phyloP scores from a whole-genome alignment of 179 eudicot species.

The Dionaea muscipula region DNA sequence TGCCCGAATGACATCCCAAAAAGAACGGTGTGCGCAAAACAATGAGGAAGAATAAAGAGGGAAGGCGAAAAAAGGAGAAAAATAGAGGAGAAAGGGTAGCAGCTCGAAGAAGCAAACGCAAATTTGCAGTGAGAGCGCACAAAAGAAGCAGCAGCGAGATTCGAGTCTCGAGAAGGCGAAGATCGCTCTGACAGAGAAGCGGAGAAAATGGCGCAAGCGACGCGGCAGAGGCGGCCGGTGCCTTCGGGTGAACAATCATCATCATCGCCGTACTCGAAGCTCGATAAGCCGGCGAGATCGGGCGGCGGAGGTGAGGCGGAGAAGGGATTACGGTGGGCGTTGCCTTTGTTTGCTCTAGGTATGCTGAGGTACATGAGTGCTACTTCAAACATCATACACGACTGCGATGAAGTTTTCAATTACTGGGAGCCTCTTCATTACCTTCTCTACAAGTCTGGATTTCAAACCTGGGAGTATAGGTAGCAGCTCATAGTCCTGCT shows the following conservation, averaged over 20 bases:
- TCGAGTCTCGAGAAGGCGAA: too few relatives aligned
- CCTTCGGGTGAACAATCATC: constrained; percentile 31
- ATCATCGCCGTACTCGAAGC: constrained; percentile 41
- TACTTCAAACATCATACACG: constrained; percentile 82
- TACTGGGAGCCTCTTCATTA: constrained; percentile 98
- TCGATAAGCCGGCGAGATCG: constrained; percentile 36
- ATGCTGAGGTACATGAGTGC: constrained; percentile 81
- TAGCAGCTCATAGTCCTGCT: constrained; percentile 6
- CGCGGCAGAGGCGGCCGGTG: constrained; percentile 43
- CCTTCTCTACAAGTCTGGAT: constrained; percentile 69
- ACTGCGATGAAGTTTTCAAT: constrained; percentile 95
- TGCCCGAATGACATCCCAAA: too few relatives aligned
- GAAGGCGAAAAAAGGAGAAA: too few relatives aligned
- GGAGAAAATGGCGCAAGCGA: constrained; percentile 33
- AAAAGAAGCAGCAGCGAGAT: too few relatives aligned
- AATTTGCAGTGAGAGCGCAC: too few relatives aligned
- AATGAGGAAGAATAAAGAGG: too few relatives aligned
- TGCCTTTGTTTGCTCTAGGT: constrained; percentile 56
- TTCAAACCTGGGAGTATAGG: constrained; percentile 99
- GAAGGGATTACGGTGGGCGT: constrained; percentile 43
- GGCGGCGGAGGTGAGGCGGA: constrained; percentile 20
- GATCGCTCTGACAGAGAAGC: background rate
- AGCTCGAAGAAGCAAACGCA: too few relatives aligned
- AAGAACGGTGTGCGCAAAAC: too few relatives aligned
- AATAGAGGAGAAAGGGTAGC: too few relatives aligned